Base-by-base conservation (phyloP, 164 flowering plant genomes). In the Taxillus chinensis region DNA sequence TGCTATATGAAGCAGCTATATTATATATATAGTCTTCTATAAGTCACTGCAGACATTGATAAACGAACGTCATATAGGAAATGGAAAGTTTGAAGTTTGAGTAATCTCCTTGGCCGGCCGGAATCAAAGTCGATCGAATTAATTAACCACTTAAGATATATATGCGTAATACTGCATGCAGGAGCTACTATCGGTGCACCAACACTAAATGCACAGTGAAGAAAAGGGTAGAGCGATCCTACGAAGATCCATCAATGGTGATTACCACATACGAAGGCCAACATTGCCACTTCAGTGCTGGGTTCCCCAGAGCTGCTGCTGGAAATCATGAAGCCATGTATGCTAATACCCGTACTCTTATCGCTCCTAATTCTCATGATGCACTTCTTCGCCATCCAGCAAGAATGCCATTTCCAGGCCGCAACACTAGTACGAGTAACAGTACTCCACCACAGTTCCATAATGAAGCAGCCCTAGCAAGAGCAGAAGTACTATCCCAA, bases 191-290 rank as follows among this genome's bases (percentile, higher is more conserved):
- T 57, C 80, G 96, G 0, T 91, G 97, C 71, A 91, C 97, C 13
- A 91, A 86, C 70, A 79, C 78, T 75, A 86, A 82, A 81, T 91
- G 97, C 86, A 78, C 84, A 0, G 97, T 91, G 67, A 91, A 88
- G 75, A 91, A 91, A 73, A 79, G 97, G 70, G 95, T 91, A 0
- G 97, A 91, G 62, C 75, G 97, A 4, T 85, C 88, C 2, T 75
- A 76, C 2, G 83, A 83, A 58, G 97, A 91, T 75, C 86, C 91
- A 5, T 67, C 82, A 3, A 70, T 75, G 45, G 97, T 91, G 48
- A 91, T 91, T 56, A 91, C 97, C 0, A 91, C 97, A 46, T 91
- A 91, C 41, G 97, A 91, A 80, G 97, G 97, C 45, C 96, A 88
- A 67, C 97, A 91, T 63, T 83, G 89, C 66, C 97, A 90, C 55